phyloP scores from a whole-genome alignment of 352 stramenopile species.

The Phytophthora pini region DNA sequence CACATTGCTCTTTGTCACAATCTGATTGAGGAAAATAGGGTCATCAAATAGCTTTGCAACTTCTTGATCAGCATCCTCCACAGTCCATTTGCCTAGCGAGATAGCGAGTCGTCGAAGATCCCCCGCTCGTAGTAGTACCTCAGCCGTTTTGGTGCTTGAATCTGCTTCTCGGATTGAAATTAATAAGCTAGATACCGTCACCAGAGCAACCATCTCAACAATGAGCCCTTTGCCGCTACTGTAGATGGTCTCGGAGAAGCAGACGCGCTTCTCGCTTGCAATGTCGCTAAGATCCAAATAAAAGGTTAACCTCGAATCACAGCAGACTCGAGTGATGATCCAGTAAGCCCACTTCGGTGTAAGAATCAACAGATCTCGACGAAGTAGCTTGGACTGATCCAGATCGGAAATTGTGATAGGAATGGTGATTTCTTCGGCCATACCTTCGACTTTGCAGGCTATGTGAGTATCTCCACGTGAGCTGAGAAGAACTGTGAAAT shows the following conservation, averaged over 20 bases:
- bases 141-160: slow-evolving; percentile 2
- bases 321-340: slow-evolving; percentile 38
- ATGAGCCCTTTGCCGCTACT: slow-evolving; percentile 14
- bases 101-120: slow-evolving; percentile 30
- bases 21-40: slow-evolving; percentile 37
- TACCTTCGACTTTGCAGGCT: slow-evolving; percentile 31
- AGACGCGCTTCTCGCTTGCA: slow-evolving; percentile 10
- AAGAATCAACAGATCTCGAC: slow-evolving; percentile 39
- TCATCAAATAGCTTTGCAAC: slow-evolving; percentile 38
- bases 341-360: slow-evolving; percentile 49
- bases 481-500: slow-evolving; percentile 47
- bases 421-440: slow-evolving; percentile 8
- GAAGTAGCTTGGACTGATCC: slow-evolving; percentile 29
- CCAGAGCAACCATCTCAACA: slow-evolving; percentile 35
- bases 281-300: slow-evolving; percentile 39
- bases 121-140: slow-evolving; percentile 26
- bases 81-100: slow-evolving; percentile 9
- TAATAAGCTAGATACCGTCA: slow-evolving; percentile 26
- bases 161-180: slow-evolving; percentile 17
- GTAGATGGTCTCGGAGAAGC: slow-evolving; percentile 32
- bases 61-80: slow-evolving; percentile 6
- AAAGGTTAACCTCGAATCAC: slow-evolving; percentile 25
- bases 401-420: slow-evolving; percentile 33
- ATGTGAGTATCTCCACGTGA: slow-evolving; percentile 38
- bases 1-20: slow-evolving; percentile 41